Percentiles rank a stretch among this genome's conserved stretches.
Evolutionary conservation across 306 rosid species (phyloP).

Genomic region (Malus orientalis): DNA sequence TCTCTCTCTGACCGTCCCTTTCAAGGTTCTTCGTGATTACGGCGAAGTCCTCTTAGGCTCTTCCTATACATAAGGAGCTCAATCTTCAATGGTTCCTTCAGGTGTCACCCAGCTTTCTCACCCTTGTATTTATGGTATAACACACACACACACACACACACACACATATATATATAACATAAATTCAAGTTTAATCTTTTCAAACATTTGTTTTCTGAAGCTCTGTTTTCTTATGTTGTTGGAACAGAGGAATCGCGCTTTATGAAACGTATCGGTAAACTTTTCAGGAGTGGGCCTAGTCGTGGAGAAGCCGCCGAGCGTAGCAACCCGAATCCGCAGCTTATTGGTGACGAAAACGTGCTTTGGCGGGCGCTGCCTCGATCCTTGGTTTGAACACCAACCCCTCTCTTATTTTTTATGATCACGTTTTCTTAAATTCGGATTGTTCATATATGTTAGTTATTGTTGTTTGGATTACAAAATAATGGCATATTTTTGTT

Average conservation of each 20-base stretch:
- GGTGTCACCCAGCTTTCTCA: conserved; percentile 71
- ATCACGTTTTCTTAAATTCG: background rate
- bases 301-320: conserved; percentile 34
- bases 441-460: background rate
- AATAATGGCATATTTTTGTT: background rate
- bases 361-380: conserved; percentile 55
- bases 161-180: too few species aligned
- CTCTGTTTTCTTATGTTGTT: background rate
- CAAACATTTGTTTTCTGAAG: background rate
- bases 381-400: conserved; percentile 45
- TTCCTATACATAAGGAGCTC: conserved; percentile 23
- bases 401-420: background rate
- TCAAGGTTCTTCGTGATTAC: conserved; percentile 28
- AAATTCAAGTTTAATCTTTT: background rate
- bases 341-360: conserved; percentile 62
- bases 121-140: conserved; percentile 75
- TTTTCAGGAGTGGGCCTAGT: conserved; percentile 59
- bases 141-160: background rate
- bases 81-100: conserved; percentile 47
- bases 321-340: conserved; percentile 41
- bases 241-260: conserved; percentile 35
- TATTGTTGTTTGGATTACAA: background rate
- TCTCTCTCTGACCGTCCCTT: conserved; percentile 25
- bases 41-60: conserved; percentile 3
- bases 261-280: conserved; percentile 86